Evolutionary conservation across 1,284 basidiomycete species (phyloP).

Genomic region (Cutaneotrichosporon cyanovorans): DNA sequence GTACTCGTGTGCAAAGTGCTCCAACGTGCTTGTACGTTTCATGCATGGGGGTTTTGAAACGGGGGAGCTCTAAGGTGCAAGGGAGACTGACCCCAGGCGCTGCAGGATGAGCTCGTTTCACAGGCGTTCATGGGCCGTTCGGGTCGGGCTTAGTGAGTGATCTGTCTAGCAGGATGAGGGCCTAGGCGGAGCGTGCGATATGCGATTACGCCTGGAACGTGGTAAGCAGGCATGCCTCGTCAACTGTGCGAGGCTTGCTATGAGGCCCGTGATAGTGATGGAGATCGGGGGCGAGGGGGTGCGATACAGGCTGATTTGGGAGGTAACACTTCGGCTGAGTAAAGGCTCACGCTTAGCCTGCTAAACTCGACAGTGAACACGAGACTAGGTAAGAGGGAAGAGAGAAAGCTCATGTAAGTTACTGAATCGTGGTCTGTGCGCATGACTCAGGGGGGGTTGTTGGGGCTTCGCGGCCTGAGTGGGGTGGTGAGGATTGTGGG

Average conservation of each 20-base stretch:
- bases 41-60: background rate
- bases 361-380: constrained; percentile 47
- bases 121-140: constrained; percentile 44
- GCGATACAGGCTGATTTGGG: too few species aligned
- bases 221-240: too few species aligned
- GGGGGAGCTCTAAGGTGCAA: background rate
- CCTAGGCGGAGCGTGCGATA: too few species aligned
- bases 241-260: background rate
- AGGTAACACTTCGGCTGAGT: too few species aligned
- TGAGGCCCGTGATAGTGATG: too few species aligned
- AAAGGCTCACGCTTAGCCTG: constrained; percentile 22
- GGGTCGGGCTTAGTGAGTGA: constrained; percentile 41
- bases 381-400: constrained; percentile 36
- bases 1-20: constrained; percentile 40
- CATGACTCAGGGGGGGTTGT: background rate
- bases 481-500: background rate
- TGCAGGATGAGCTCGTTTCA: constrained; percentile 44
- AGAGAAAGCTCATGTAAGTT: constrained; percentile 40
- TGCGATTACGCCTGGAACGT: too few species aligned
- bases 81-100: constrained; percentile 23
- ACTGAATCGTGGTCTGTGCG: too few species aligned
- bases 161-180: too few species aligned
- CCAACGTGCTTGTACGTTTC: constrained; percentile 29
- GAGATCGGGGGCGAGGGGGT: background rate
- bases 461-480: background rate